These are phyloP conservation scores for Exophiala xenobiotica DNA, from an alignment of 2,329 filamentous ascomycete species.

Conservation along the genomic window DNA sequence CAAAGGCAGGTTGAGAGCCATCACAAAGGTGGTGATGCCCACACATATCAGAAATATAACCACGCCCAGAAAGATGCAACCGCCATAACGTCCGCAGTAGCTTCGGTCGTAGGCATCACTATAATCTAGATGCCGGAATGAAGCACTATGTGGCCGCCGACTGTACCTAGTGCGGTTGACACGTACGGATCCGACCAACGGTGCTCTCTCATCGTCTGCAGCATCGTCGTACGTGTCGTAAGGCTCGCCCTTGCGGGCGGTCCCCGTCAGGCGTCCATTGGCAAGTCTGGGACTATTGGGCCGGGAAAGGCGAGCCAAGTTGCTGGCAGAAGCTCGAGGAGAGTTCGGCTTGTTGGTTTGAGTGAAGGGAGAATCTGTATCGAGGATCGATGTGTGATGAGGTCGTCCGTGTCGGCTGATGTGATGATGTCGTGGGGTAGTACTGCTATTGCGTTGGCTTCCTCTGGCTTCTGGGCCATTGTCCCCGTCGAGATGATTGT, in stretches of 20 bases:
- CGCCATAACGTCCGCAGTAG: slow-evolving; percentile 74
- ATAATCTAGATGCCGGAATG: slow-evolving; percentile 69
- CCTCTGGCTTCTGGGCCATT: slow-evolving; percentile 66
- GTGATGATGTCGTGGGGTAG: slow-evolving; percentile 73
- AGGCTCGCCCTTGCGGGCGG: slow-evolving; percentile 58
- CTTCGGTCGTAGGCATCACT: slow-evolving; percentile 64
- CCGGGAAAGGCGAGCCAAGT: slow-evolving; percentile 56
- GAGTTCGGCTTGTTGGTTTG: slow-evolving; percentile 65
- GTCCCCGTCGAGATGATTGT: slow-evolving; percentile 61
- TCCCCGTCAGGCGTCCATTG: slow-evolving; percentile 46
- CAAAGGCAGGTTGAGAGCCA: slow-evolving; percentile 86
- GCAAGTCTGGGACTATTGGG: slow-evolving; percentile 68
- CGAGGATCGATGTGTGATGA: slow-evolving; percentile 68
- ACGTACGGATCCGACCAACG: slow-evolving; percentile 67
- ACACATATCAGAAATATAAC: slow-evolving; percentile 78
- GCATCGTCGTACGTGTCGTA: slow-evolving; percentile 83
- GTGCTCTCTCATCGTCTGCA: slow-evolving; percentile 85
- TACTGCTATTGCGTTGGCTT: slow-evolving; percentile 56
- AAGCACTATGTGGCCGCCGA: slow-evolving; percentile 56
- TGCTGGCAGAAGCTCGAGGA: slow-evolving; percentile 49
- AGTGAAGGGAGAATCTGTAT: slow-evolving; percentile 75
- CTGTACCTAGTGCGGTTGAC: slow-evolving; percentile 58
- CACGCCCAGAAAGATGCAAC: slow-evolving; percentile 79
- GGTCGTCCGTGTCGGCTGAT: slow-evolving; percentile 75
- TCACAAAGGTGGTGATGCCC: slow-evolving; percentile 83